Percentiles rank a stretch among this genome's conserved stretches.
These are phyloP conservation scores for Candida broadrunensis DNA, from an alignment of 805 yeast species.

Conservation along the genomic window DNA sequence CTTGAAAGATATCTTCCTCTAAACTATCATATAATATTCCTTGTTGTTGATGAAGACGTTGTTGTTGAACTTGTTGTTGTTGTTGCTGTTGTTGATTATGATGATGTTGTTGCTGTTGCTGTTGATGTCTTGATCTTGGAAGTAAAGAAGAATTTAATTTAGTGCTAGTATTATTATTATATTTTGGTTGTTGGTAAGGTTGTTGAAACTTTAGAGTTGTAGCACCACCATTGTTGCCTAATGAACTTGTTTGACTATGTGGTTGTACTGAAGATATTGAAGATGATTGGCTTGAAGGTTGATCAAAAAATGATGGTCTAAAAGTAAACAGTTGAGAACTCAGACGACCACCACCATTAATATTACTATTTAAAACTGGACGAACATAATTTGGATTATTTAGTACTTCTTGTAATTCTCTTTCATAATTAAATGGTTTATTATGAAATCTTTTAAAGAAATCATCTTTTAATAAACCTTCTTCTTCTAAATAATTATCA, in stretches of 20 bases:
- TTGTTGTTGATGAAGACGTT: constrained; percentile 2
- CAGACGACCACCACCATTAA: constrained; percentile 1
- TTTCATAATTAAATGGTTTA: constrained; percentile 12
- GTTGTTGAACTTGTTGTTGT: constrained; percentile 4
- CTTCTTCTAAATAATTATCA: constrained; percentile 31
- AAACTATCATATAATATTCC: neutral
- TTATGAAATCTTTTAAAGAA: constrained; percentile 10
- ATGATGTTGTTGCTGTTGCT: constrained; percentile 3
- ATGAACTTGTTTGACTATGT: constrained; percentile 1
- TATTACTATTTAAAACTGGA: constrained; percentile 6
- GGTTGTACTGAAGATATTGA: neutral
- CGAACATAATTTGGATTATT: constrained; percentile 10
- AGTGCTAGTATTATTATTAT: neutral
- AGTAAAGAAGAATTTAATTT: neutral
- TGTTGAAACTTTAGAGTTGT: neutral
- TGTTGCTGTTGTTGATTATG: constrained; percentile 6
- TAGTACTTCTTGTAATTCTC: constrained; percentile 8
- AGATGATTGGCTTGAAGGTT: neutral
- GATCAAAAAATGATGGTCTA: neutral
- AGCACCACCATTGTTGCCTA: neutral
- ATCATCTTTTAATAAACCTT: constrained; percentile 16
- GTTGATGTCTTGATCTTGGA: neutral
- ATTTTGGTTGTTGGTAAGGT: neutral
- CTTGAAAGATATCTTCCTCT: constrained; percentile 8
- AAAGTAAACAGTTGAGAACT: constrained; percentile 4